Percentiles rank a stretch among this genome's conserved stretches.
Conservation (phyloP, 2,329 filamentous ascomycete species). For the Fusarium euwallaceae region DNA sequence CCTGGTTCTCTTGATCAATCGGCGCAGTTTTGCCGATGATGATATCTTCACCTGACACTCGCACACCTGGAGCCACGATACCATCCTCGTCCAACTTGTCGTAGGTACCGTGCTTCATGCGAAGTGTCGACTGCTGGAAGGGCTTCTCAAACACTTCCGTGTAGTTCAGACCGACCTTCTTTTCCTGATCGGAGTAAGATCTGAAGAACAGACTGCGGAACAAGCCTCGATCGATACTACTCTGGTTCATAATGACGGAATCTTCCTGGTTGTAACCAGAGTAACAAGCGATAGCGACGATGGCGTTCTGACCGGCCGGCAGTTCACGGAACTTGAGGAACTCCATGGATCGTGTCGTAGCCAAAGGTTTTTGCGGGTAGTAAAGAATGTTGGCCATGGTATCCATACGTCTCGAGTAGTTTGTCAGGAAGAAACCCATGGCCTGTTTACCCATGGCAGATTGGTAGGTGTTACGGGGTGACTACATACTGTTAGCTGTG, state of each 20-base stretch:
- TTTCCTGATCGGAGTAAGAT: constrained; percentile 96
- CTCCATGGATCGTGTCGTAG: constrained; percentile 97
- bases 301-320: constrained; percentile 96
- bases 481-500: constrained; percentile 62
- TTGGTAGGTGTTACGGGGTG: constrained; percentile 98
- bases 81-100: constrained; percentile 98
- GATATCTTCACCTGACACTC: constrained; percentile 97
- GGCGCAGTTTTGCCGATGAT: constrained; percentile 99
- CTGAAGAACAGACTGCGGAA: constrained; percentile 99
- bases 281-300: constrained; percentile 97
- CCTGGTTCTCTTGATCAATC: constrained; percentile 91
- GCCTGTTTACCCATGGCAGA: constrained; percentile 99
- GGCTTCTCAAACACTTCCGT: constrained; percentile 98
- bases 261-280: constrained; percentile 99
- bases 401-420: constrained; percentile 97
- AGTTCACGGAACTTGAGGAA: constrained; percentile 98
- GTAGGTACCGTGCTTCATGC: constrained; percentile 94
- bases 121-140: constrained; percentile 86
- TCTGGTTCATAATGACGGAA: constrained; percentile 99
- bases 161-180: constrained; percentile 92
- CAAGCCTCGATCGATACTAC: constrained; percentile 95
- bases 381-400: constrained; percentile 99
- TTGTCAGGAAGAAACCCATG: constrained; percentile 99
- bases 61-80: constrained; percentile 91
- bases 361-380: constrained; percentile 97